Base-by-base conservation (phyloP, 805 yeast genomes). In the Starmerella stigmatis region DNA sequence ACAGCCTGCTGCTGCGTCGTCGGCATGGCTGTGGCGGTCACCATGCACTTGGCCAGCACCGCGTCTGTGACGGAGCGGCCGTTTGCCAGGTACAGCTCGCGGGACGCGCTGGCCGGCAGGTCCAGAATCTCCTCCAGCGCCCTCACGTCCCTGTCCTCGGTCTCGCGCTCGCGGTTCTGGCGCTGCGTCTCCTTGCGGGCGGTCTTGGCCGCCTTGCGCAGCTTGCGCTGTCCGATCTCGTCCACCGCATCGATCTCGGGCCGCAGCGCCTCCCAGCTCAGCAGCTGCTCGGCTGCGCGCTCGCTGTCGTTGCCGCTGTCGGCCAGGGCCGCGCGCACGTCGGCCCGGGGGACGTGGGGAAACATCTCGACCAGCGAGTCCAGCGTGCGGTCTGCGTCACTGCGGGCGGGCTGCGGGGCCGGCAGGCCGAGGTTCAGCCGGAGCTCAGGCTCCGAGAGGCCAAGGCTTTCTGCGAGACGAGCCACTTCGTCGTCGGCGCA, bases 321-420 rank as follows among this genome's bases (percentile, higher is more conserved):
- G 4, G 32, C 32, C 2, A 35, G 35, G 1, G 30, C 32, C 3
- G 30, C 26, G 2, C 11, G 31, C 11, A 51, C 32, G 12, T 12
- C 21, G 3, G 8, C 12, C 2, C n/a, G 25, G 3, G 48, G 47
- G 2, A 49, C 13, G 8, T 22, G 21, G 11, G 54, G 54, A 15
- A 51, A 46, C 50, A 49, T 51, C 13, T 51, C 49, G 1, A 16
- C 31, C 2, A 50, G 22, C 4, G 26, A 6, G 34, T 25, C 23
- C 29, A 36, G 22, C 8, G 7, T 12, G 15, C 11, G 15, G n/a
- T 13, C 13, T 5, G n/a, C n/a, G 15, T 29, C 30, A 15, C n/a
- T 19, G 5, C 11, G 7, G 10, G 5, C 40, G 9, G 29, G n/a
- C 3, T n/a, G n/a, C n/a, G 40, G 40, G 30, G 8, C 15, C 11